Conservation (phyloP, 352 stramenopile species). For the Pythium pectinolyticum region DNA sequence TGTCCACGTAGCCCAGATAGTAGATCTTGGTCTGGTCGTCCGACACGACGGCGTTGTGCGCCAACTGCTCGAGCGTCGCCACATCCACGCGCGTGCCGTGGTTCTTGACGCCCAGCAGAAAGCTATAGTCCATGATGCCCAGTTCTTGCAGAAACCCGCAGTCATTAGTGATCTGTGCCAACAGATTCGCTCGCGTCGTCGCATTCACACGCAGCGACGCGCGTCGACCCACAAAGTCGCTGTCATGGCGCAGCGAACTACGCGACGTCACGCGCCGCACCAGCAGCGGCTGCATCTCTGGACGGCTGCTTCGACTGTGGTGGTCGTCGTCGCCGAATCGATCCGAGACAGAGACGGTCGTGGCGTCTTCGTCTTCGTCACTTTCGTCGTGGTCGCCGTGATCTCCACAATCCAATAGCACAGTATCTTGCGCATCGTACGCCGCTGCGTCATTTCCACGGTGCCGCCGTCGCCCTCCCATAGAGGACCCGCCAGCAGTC, state of each 20-base stretch:
- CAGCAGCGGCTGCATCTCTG: constrained; percentile 56
- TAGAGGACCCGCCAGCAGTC: too few relatives aligned
- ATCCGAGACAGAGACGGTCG: neutral
- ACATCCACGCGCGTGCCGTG: constrained; percentile 50
- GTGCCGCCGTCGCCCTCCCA: neutral
- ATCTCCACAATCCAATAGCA: constrained; percentile 1
- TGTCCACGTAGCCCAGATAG: constrained; percentile 85
- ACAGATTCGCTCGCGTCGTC: constrained; percentile 66
- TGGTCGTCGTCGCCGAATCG: constrained; percentile 12
- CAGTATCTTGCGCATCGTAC: constrained; percentile 16
- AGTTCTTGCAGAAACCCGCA: constrained; percentile 84
- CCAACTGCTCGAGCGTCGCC: constrained; percentile 49
- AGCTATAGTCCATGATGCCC: constrained; percentile 89
- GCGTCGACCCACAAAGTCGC: constrained; percentile 71
- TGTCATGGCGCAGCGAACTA: constrained; percentile 70
- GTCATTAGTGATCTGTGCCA: constrained; percentile 82
- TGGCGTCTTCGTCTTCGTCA: constrained; percentile 8
- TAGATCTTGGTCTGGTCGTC: constrained; percentile 70
- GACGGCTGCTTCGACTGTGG: too few relatives aligned
- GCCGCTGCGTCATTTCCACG: constrained; percentile 20
- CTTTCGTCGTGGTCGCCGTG: constrained; percentile 2
- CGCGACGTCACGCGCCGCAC: constrained; percentile 48
- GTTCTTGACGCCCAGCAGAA: constrained; percentile 70
- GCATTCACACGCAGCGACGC: constrained; percentile 71
- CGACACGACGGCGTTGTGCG: constrained; percentile 81